A percentile compares a stretch with the other conserved stretches of the same genome.
These are phyloP conservation scores for Xerocomus brunneocitrinus DNA, from an alignment of 768 basidiomycete species.

Conservation along the genomic window DNA sequence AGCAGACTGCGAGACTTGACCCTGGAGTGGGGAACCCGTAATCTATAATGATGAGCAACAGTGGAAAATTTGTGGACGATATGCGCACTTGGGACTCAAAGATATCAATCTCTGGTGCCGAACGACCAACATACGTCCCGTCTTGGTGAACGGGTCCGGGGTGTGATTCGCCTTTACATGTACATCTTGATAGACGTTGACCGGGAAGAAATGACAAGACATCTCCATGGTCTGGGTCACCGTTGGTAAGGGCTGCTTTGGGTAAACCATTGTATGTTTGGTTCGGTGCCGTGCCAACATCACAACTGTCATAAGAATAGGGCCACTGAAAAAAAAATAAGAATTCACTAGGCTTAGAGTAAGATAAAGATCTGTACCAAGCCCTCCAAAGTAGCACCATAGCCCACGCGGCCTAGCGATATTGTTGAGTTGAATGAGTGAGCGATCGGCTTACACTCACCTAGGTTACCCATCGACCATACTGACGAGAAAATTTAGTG, in stretches of 20 bases:
- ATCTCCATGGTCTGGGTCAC: constrained; percentile 49
- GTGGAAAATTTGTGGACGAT: not conserved
- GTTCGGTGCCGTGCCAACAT: constrained; percentile 88
- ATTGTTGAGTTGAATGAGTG: not conserved
- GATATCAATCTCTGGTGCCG: constrained; percentile 88
- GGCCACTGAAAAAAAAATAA: constrained; percentile 52
- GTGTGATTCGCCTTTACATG: constrained; percentile 80
- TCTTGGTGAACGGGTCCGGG: constrained; percentile 79
- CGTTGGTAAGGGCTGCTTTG: constrained; percentile 51
- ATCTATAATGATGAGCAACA: constrained; percentile 28
- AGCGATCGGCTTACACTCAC: constrained; percentile 25
- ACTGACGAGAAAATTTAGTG: constrained; percentile 30
- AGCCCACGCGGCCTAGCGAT: constrained; percentile 69
- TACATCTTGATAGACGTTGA: constrained; percentile 83
- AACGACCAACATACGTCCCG: constrained; percentile 74
- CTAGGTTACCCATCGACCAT: constrained; percentile 80
- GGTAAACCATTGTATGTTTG: constrained; percentile 73
- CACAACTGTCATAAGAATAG: constrained; percentile 80
- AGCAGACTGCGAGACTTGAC: constrained; percentile 77
- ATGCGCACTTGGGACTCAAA: constrained; percentile 71
- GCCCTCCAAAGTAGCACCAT: constrained; percentile 82
- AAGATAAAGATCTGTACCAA: constrained; percentile 42
- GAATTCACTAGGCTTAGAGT: constrained; percentile 1
- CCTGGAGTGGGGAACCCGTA: constrained; percentile 34
- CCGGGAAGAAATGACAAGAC: constrained; percentile 82